Evolutionary conservation across 2,329 filamentous ascomycete species (phyloP), one percentile per base, ranked within the genome.

Genomic region (Aspergillus puulaauensis): DNA sequence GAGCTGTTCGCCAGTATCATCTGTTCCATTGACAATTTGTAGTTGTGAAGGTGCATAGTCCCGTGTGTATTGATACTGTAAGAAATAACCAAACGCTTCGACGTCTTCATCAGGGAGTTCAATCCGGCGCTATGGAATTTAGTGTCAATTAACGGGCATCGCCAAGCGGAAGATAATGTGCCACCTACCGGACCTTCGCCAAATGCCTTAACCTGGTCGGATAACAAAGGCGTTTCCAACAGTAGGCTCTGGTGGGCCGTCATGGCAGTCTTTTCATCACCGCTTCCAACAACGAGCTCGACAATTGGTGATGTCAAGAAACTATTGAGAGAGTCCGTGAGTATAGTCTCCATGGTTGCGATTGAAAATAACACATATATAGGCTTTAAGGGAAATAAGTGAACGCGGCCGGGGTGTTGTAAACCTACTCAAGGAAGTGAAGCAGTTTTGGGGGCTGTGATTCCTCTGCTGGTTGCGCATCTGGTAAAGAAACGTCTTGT

Each of bases 51-150:
- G n/a, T 40, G 41, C 96, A 81, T 97, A 95, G 77, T 96, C 90
- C 71, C 84, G 84, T 1, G 90, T 93, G 77, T 96, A 96, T 52
- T 93, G 85, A 73, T 86, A 96, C 73, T 95, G 89, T 66, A 95
- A 83, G 66, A 93, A 90, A 72, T 87, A 91, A 60, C 89, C 87
- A 55, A 91, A 86, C 21, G 90, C 87, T 63, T 91, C 87, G 46
- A 90, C 75, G 66, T 91, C 83, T 65, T 91, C 88, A 62, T 82
- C 77, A 2, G 80, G 70, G 23, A 96, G 86, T 58, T 88, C 78
- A 60, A 96, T 87, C 58, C 85, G 82, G 56, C 88, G 88, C 64
- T 83, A 83, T 83, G 35, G 23, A 27, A 24, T 48, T 37, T 27
- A 46, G 9, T 8, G 45, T 37, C 17, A 15, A 17, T 9, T 17